phyloP scores from a whole-genome alignment of 768 basidiomycete species.

The Rickenella mellea region DNA sequence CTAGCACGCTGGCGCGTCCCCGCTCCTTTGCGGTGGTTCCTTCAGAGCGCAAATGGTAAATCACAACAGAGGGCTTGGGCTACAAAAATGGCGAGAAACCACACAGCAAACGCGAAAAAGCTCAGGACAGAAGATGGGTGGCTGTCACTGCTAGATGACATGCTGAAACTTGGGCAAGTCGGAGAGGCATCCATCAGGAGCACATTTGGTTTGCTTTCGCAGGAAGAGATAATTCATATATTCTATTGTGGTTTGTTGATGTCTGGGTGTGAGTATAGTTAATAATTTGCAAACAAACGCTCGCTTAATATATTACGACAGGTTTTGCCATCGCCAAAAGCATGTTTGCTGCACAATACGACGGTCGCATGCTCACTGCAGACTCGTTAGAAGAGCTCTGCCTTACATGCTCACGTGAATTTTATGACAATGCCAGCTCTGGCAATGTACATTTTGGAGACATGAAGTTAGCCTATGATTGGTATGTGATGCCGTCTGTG shows the following conservation, averaged over 20 bases:
- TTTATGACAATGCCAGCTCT: constrained; percentile 89
- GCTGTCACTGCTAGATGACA: constrained; percentile 83
- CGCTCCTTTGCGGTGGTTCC: constrained; percentile 82
- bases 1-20: constrained; percentile 81
- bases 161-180: constrained; percentile 67
- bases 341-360: constrained; percentile 40
- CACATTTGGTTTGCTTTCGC: constrained; percentile 70
- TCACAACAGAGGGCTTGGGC: constrained; percentile 78
- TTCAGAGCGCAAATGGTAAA: constrained; percentile 60
- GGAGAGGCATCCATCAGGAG: constrained; percentile 57
- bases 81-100: constrained; percentile 70
- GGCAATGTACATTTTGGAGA: constrained; percentile 91
- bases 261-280: constrained; percentile 66
- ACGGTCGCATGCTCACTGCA: constrained; percentile 37
- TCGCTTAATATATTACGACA: constrained; percentile 18
- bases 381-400: constrained; percentile 67
- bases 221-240: constrained; percentile 66
- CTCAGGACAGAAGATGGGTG: constrained; percentile 65
- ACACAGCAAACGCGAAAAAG: constrained; percentile 44
- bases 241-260: constrained; percentile 83
- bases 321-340: constrained; percentile 61
- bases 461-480: constrained; percentile 96
- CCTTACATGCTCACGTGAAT: constrained; percentile 71
- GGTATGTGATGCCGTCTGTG: constrained; percentile 38
- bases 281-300: background rate